phyloP scores from a whole-genome alignment of 768 basidiomycete genomes.

The Russula griseocarnosa region DNA sequence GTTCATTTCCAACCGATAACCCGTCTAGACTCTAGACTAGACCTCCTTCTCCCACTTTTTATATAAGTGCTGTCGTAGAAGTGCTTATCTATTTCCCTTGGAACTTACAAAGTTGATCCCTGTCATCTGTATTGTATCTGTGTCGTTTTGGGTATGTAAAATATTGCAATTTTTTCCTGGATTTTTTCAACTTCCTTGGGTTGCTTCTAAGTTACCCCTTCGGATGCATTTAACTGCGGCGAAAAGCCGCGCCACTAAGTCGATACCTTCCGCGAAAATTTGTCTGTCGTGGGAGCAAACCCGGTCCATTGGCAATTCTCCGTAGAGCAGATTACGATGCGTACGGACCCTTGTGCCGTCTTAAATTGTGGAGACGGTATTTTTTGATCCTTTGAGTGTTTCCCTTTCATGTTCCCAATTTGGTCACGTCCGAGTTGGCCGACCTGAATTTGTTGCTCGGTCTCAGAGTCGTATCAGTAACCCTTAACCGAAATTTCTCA shows the following conservation, averaged over 20 bases:
- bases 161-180: background rate
- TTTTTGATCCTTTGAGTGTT: background rate
- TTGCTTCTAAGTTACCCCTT: background rate
- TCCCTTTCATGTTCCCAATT: background rate
- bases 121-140: background rate
- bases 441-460: conserved; percentile 1
- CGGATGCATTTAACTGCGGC: background rate
- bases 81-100: background rate
- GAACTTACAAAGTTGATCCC: background rate
- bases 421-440: background rate
- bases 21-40: background rate
- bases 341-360: background rate
- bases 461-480: background rate
- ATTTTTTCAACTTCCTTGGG: background rate
- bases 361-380: background rate
- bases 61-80: background rate
- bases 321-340: no score
- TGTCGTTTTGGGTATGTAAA: background rate
- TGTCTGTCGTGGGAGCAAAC: background rate
- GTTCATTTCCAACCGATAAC: background rate
- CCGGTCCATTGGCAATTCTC: background rate
- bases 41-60: background rate
- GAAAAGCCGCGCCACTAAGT: background rate
- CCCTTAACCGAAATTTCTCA: background rate
- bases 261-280: background rate